phyloP scores from a whole-genome alignment of 768 basidiomycete genomes.

The Lyophyllum semitale region DNA sequence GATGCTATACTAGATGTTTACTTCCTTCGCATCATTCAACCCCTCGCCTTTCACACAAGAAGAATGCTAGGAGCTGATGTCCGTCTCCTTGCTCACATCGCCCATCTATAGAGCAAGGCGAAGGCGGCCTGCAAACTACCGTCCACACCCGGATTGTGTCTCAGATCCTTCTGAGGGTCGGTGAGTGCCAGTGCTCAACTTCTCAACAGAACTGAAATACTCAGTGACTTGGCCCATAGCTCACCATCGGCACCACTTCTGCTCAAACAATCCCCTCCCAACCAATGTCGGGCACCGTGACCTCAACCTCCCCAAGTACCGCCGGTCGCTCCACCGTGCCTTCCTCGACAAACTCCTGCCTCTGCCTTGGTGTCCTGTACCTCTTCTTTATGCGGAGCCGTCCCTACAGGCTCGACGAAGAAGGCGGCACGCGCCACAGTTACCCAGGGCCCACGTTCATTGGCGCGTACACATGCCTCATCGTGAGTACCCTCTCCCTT shows the following conservation, averaged over 20 bases:
- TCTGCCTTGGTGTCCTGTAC: conserved; percentile 82
- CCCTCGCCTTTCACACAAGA: conserved; percentile 71
- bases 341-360: conserved; percentile 55
- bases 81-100: conserved; percentile 47
- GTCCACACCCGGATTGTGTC: conserved; percentile 67
- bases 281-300: conserved; percentile 39
- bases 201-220: background rate
- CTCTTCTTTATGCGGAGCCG: conserved; percentile 62
- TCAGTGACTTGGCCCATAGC: conserved; percentile 35
- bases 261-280: conserved; percentile 68
- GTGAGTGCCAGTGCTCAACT: conserved; percentile 38
- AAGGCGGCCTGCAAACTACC: conserved; percentile 44
- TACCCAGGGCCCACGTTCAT: conserved; percentile 59
- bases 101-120: conserved; percentile 27
- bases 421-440: conserved; percentile 52
- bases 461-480: conserved; percentile 65
- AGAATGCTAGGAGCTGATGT: conserved; percentile 76
- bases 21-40: conserved; percentile 58
- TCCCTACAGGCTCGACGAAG: conserved; percentile 56
- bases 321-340: conserved; percentile 47
- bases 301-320: conserved; percentile 27
- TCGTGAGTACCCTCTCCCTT: conserved; percentile 43
- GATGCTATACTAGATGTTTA: conserved; percentile 49
- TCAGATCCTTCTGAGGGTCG: conserved; percentile 67
- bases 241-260: conserved; percentile 67